Evolutionary conservation across 1,284 basidiomycete genomes (phyloP), one percentile per base, ranked within the genome.

Genomic region (Inonotus hispidus): DNA sequence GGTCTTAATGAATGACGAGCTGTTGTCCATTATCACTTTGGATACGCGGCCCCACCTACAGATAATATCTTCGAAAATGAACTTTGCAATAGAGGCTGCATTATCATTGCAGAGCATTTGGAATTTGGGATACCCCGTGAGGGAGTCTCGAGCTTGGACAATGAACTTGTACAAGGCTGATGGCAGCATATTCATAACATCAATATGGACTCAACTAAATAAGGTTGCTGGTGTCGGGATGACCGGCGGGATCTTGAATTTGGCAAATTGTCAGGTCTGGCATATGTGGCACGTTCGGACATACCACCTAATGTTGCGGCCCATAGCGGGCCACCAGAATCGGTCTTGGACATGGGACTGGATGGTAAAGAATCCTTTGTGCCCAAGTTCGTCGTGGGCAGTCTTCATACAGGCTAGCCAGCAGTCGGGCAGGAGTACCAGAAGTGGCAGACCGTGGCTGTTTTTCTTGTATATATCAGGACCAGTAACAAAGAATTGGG

Each of bases 281-380:
- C n/a, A n/a, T n/a, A n/a, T n/a, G n/a, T n/a, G n/a, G n/a, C n/a
- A 78, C 0, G 76, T 73, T 0, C 59, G 29, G 2, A 78, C 59
- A 58, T 70, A 74, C 68, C 71, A 71, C 1, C 67, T 56, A 10
- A 77, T 62, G 57, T 78, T 70, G 0, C 59, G 46, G 2, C 67
- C 54, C 14, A 71, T 13, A 0, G 6, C 60, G 0, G 70, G 72
- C 72, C 72, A 73, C 66, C 66, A 73, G 61, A 73, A 71, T 3
- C 67, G 62, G 50, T 63, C 2, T 13, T 35, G 0, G 11, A 61
- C 37, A 21, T 23, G 13, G 4, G 29, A 2, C 14, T 43, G 29
- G 0, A 66, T 68, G 10, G 69, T 60, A 37, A 64, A 69, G 0
- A 61, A 38, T 1, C 68, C 69, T 19, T 67, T 63, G 61, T 73